Base-by-base conservation (phyloP, 495 filamentous ascomycete species). In the Annulohypoxylon moriforme region DNA sequence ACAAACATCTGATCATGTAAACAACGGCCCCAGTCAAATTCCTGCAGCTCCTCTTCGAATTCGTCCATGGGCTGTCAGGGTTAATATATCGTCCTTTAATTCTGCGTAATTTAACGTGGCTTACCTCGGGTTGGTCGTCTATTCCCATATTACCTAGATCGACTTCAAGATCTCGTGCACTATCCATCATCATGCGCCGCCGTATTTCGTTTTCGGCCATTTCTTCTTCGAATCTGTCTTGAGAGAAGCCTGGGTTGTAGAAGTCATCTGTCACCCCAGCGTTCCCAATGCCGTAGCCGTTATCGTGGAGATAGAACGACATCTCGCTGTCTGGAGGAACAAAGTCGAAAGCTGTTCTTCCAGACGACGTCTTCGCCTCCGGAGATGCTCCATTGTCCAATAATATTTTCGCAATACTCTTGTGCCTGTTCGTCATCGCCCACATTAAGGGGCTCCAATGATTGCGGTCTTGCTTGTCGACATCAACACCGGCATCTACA, bases 1-100 rank as follows among this genome's bases (percentile, higher is more conserved):
- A 99, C 96, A 74, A 99, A 99, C 96, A 99, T 99, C 76, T 99
- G 96, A 78, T 99, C 96, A 76, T 97, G 94, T 47, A 97, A 82
- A 81, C 96, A 99, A 75, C 90, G 86, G 74, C 93, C 92, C 96
- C 96, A 99, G n/a, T 97, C 90, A 71, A 99, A 99, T 64, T 98
- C 96, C 75, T 97, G 94, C 46, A 90, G 88, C 60, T 97, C 93
- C 62, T 92, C 93, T 75, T 97, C 94, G 18, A 93, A 81, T 34
- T 98, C 95, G 67, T 94, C 94, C 1, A 89, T 85, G 34, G 89
- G 84, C 93, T 98, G 73, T 64, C 44, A 53, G 52, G 50, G 33
- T 73, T 40, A 66, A 70, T 55, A 56, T 27, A 36, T n/a, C 50
- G 46, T 25, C 46, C 16, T 59, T 25, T 14, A 22, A 14, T 44